Conservation (phyloP, 768 basidiomycete species). For the Filobasidium wieringae region DNA sequence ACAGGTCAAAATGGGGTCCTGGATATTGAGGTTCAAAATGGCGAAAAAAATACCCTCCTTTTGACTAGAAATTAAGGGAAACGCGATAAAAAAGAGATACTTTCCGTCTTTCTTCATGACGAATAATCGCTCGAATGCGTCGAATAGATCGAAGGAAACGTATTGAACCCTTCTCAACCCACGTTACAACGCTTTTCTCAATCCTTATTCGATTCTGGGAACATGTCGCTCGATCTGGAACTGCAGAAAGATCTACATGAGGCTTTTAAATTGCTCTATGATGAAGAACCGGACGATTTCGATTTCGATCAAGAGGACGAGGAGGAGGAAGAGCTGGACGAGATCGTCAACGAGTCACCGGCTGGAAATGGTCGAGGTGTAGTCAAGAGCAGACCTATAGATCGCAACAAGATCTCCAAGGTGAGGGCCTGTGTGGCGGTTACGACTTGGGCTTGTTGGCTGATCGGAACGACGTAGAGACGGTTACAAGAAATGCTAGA, state of each 20-base stretch:
- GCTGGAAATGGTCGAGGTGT: not conserved
- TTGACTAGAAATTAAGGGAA: no score
- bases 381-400: no score
- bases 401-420: not conserved
- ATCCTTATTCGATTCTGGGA: no score
- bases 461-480: not conserved
- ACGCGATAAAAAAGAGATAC: no score
- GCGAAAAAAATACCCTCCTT: no score
- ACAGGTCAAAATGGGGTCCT: no score
- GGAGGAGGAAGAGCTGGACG: not conserved
- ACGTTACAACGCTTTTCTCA: no score
- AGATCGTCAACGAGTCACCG: not conserved
- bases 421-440: not conserved
- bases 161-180: no score
- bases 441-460: not conserved
- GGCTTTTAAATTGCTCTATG: not conserved
- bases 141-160: no score
- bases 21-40: no score
- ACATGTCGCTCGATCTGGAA: not conserved
- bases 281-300: not conserved
- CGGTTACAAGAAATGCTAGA: not conserved
- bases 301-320: not conserved
- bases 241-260: not conserved
- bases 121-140: no score
- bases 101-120: no score